These are phyloP conservation scores for Phytophthora pisi DNA, from an alignment of 352 stramenopile species.

Conservation along the genomic window DNA sequence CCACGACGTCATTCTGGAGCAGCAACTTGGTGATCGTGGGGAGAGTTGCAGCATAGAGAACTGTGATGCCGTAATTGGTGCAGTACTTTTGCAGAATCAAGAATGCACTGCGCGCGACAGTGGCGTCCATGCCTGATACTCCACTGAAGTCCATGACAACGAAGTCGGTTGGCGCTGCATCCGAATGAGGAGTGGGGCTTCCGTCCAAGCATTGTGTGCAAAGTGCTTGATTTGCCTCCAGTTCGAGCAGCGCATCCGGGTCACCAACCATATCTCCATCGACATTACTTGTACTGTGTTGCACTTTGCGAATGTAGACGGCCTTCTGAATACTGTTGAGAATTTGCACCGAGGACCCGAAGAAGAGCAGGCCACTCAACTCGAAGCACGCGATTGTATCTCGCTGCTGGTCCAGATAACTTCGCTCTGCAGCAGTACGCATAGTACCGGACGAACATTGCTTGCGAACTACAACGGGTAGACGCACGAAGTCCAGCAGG, in stretches of 20 bases:
- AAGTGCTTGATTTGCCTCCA: background rate
- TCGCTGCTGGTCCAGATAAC: constrained; percentile 54
- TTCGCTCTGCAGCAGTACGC: constrained; percentile 56
- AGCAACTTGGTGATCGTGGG: constrained; percentile 17
- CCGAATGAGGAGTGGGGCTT: constrained; percentile 35
- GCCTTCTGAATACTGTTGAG: constrained; percentile 74
- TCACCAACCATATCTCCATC: background rate
- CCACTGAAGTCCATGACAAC: constrained; percentile 86
- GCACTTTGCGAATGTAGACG: constrained; percentile 57
- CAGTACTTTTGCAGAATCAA: constrained; percentile 83
- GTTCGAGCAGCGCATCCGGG: background rate
- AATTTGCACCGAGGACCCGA: constrained; percentile 83
- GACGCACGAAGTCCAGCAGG: constrained; percentile 66
- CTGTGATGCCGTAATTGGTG: constrained; percentile 58
- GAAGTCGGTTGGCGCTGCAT: constrained; percentile 59
- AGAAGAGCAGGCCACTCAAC: constrained; percentile 84
- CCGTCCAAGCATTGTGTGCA: constrained; percentile 63
- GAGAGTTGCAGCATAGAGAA: constrained; percentile 67
- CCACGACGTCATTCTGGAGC: background rate
- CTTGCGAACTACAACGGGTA: constrained; percentile 59
- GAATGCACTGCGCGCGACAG: constrained; percentile 72
- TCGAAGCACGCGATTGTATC: constrained; percentile 77
- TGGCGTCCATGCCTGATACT: constrained; percentile 85
- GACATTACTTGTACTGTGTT: background rate
- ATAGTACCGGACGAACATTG: constrained; percentile 49